phyloP scores from a whole-genome alignment of 495 filamentous ascomycete species.

The Penicillium lividum region DNA sequence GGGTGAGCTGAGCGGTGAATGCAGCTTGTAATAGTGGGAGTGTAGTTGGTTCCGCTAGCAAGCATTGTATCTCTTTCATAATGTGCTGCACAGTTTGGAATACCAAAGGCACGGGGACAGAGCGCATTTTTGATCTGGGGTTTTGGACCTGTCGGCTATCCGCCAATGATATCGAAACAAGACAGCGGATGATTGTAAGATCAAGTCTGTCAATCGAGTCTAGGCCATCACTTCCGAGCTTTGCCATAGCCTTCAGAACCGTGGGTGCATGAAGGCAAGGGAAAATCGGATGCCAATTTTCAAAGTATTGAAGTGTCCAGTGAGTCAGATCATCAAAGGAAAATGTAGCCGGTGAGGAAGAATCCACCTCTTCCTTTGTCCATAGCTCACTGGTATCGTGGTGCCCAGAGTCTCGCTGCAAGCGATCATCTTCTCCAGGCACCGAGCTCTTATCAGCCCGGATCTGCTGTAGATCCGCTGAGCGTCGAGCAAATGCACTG shows the following conservation, averaged over 20 bases:
- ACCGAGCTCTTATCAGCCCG: constrained; percentile 37
- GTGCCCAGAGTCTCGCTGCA: constrained; percentile 22
- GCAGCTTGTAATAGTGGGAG: constrained; percentile 44
- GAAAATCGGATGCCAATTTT: constrained; percentile 51
- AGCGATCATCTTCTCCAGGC: constrained; percentile 50
- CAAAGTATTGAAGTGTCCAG: constrained; percentile 48
- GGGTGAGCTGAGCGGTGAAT: constrained; percentile 46
- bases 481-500: constrained; percentile 43
- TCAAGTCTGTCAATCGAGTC: constrained; percentile 26
- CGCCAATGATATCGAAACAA: constrained; percentile 46
- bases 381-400: constrained; percentile 28
- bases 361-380: constrained; percentile 30
- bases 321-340: constrained; percentile 37
- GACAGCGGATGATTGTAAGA: constrained; percentile 42
- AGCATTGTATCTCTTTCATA: constrained; percentile 35
- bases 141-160: constrained; percentile 31
- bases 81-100: constrained; percentile 40
- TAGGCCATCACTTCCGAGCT: constrained; percentile 26
- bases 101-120: constrained; percentile 36
- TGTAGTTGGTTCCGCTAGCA: constrained; percentile 40
- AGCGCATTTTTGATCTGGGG: constrained; percentile 13
- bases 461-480: constrained; percentile 33
- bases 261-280: constrained; percentile 48
- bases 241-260: constrained; percentile 40
- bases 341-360: constrained; percentile 10